Conservation (phyloP, 108 stramenopile genomes). For the Nitzschia palea region DNA sequence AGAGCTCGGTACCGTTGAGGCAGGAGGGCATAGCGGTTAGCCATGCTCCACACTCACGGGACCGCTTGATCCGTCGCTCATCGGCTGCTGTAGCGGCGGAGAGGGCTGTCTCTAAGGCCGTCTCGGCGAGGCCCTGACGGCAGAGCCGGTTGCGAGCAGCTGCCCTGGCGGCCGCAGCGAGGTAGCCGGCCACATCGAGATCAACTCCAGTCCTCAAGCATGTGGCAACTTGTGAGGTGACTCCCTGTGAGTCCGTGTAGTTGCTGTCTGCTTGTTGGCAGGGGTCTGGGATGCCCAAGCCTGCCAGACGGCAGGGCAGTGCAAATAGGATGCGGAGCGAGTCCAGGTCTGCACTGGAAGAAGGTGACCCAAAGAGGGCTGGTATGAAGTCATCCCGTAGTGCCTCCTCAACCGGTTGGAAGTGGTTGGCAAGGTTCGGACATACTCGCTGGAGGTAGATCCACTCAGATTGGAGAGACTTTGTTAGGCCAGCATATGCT, state of each 20-base stretch:
- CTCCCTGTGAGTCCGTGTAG: neutral
- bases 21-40: no score
- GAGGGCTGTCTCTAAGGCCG: neutral
- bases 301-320: neutral
- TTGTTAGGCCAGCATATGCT: slow-evolving; percentile 18
- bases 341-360: neutral
- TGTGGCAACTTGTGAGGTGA: no score
- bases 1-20: slow-evolving; percentile 19
- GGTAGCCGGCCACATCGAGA: neutral
- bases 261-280: neutral
- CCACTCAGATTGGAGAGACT: slow-evolving; percentile 26
- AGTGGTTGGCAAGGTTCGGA: neutral
- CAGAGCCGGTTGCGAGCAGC: neutral
- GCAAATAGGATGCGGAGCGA: neutral
- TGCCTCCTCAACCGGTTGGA: neutral
- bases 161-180: neutral
- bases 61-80: neutral
- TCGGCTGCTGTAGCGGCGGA: neutral
- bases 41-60: no score
- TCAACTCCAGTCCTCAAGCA: neutral
- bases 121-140: neutral
- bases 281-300: neutral
- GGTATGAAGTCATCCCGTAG: neutral
- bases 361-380: neutral
- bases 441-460: slow-evolving; percentile 14